Conservation (phyloP, 306 rosid species). For the Prunus salicina region DNA sequence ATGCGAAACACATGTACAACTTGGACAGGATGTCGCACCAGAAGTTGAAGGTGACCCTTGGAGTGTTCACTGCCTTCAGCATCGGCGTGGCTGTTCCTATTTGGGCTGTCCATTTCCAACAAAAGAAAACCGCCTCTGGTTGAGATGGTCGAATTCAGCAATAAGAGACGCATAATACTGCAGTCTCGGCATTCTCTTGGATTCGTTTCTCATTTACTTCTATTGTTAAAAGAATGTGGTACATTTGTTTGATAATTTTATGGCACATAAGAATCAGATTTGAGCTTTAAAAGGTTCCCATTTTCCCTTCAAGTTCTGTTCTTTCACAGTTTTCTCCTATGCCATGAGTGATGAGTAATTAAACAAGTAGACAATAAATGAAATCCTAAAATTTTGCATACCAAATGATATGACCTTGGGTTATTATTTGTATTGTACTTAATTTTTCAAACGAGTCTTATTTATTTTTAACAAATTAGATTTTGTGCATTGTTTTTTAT, state of each 20-base stretch:
- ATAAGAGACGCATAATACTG: conserved; percentile 14
- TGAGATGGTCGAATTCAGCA: conserved; percentile 16
- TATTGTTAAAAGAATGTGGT: background rate
- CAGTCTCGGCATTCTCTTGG: background rate
- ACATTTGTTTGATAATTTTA: conserved; percentile 9
- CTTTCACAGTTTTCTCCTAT: background rate
- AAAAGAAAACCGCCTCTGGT: conserved; percentile 32
- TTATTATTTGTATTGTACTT: background rate
- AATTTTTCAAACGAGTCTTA: background rate
- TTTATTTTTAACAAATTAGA: too few relatives aligned
- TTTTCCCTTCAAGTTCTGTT: background rate
- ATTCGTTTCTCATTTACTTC: background rate
- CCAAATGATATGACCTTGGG: background rate
- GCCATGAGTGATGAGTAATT: background rate
- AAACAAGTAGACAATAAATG: background rate
- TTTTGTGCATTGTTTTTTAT: too few relatives aligned
- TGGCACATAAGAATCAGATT: conserved; percentile 4
- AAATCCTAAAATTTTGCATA: background rate
- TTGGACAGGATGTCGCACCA: conserved; percentile 36
- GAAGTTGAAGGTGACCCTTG: conserved; percentile 30
- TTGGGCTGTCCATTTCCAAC: conserved; percentile 30
- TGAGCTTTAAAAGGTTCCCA: background rate
- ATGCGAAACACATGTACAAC: conserved; percentile 42
- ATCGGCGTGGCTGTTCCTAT: conserved; percentile 31
- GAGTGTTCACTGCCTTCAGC: conserved; percentile 32